A percentile compares a stretch with the other conserved stretches of the same genome.
phyloP scores from a whole-genome alignment of 768 basidiomycete species.

The Naganishia kalamii region DNA sequence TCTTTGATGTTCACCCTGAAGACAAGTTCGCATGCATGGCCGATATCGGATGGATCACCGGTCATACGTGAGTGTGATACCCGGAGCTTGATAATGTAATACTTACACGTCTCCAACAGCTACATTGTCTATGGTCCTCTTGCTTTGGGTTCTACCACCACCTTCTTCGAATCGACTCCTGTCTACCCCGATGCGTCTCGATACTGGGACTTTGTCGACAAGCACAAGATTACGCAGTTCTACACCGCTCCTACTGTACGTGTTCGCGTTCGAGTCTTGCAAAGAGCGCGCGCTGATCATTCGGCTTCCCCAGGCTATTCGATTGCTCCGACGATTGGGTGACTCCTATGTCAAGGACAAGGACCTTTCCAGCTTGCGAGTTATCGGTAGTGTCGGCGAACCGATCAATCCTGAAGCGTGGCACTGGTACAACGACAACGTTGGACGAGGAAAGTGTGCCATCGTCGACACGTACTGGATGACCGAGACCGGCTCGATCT shows the following conservation, averaged over 20 bases:
- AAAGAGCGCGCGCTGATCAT: background rate
- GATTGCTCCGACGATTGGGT: constrained; percentile 78
- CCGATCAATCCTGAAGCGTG: constrained; percentile 99
- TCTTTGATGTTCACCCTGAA: constrained; percentile 94
- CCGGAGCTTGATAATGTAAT: background rate
- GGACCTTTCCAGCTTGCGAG: constrained; percentile 74
- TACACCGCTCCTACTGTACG: constrained; percentile 56
- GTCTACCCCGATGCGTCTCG: constrained; percentile 92
- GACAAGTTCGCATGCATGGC: constrained; percentile 98
- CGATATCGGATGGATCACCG: constrained; percentile 98
- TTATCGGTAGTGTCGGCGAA: constrained; percentile 90
- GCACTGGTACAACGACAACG: constrained; percentile 97
- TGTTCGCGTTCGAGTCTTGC: background rate
- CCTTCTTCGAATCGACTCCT: constrained; percentile 91
- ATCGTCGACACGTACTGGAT: constrained; percentile 86
- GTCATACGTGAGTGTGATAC: constrained; percentile 58
- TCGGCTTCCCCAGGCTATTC: constrained; percentile 69
- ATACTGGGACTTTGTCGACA: constrained; percentile 94
- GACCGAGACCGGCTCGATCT: constrained; percentile 95
- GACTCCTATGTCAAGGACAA: constrained; percentile 74
- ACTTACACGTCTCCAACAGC: background rate
- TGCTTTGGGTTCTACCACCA: constrained; percentile 50
- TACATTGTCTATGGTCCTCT: constrained; percentile 96
- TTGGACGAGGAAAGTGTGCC: constrained; percentile 78
- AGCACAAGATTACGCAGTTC: constrained; percentile 90